phyloP scores from a whole-genome alignment of 179 eudicot species.

The Spinacia oleracea region DNA sequence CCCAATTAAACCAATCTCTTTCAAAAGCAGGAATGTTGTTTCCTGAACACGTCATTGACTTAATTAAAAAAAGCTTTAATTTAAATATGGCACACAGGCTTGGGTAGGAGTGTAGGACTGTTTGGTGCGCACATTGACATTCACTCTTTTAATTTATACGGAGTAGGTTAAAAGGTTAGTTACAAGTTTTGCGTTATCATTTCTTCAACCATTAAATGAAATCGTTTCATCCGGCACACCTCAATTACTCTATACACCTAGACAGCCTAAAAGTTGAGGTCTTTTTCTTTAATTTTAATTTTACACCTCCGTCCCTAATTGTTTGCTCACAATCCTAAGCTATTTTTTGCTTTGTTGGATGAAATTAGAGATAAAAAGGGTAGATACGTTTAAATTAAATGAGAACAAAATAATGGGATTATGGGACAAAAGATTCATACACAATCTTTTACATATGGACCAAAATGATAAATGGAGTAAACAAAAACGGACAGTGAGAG shows the following conservation, averaged over 20 bases:
- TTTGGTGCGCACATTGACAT: background rate
- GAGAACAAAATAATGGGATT: too few relatives aligned
- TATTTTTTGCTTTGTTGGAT: too few relatives aligned
- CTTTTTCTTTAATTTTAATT: too few relatives aligned
- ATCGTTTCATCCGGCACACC: background rate
- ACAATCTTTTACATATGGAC: too few relatives aligned
- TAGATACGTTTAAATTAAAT: too few relatives aligned
- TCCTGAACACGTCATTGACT: background rate
- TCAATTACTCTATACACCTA: conserved; percentile 3
- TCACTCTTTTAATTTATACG: background rate
- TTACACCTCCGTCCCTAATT: too few relatives aligned
- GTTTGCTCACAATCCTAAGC: too few relatives aligned
- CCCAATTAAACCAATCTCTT: too few relatives aligned
- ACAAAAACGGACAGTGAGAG: too few relatives aligned
- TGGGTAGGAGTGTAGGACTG: background rate
- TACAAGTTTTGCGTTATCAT: background rate
- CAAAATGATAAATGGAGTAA: too few relatives aligned
- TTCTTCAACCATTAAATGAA: background rate
- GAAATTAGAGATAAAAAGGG: too few relatives aligned
- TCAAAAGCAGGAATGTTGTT: background rate
- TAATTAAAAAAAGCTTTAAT: background rate
- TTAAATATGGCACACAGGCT: background rate
- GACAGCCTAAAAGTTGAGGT: background rate
- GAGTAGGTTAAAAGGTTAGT: background rate
- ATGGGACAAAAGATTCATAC: too few relatives aligned